Base-by-base conservation (phyloP, 2,329 filamentous ascomycete genomes). In the Cladosporium colombiae region DNA sequence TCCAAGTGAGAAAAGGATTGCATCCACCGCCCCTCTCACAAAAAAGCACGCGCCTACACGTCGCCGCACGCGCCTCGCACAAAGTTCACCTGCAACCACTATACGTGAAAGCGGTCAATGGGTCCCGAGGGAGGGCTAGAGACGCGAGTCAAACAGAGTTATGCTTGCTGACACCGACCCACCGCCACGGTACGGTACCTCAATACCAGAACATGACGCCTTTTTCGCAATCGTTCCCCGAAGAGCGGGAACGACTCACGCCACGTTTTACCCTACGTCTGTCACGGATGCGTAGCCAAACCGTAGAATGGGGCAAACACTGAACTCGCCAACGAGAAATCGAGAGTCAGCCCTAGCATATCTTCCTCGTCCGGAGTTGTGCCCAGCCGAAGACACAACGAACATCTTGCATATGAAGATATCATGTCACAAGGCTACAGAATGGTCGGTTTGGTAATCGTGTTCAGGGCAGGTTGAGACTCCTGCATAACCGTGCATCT, bases 101-200 rank as follows among this genome's bases (percentile, higher is more conserved):
- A 46, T 46, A 46, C n/a, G n/a, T 21, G 40, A 23, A 21, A 46
- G 40, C 40, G 40, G 40, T 46, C 40, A 46, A 46, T 46, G 40
- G 40, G 40, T 21, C 40, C 40, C 46, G n/a, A n/a, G n/a, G n/a
- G 49, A 23, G 49, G 49, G 49, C 23, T 29, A 10, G 23, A 57
- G 18, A 11, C 31, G 18, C 55, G 55, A 57, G 55, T 57, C 55
- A 57, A 57, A 33, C 52, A 55, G 50, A 29, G 29, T 53, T 29
- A 25, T 31, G 25, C n/a, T 52, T 55, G 29, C 52, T 55, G 29
- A 55, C 52, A 55, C 55, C 29, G 55, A 57, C 55, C 55, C 55
- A 40, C 55, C 21, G 23, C 55, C 5, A 40, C 11, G 55, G 55
- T 57, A 57, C 33, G 29, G 29, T 57, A 33, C 23, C 27, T 55